Base-by-base conservation (phyloP, 176 grass and related monocot species). In the Chrysopogon serrulatus region DNA sequence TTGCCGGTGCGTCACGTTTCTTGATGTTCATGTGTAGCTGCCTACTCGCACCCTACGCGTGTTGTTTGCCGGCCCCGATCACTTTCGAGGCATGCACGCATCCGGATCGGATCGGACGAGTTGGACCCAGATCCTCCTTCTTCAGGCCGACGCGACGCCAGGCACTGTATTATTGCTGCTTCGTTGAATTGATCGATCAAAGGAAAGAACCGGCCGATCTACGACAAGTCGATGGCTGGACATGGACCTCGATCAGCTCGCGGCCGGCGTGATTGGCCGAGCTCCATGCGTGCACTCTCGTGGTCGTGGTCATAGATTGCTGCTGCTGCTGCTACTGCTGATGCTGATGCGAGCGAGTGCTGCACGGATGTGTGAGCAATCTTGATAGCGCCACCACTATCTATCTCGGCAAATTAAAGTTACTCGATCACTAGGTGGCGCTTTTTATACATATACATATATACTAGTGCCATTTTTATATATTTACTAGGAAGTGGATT, bases 241-340 rank as follows among this genome's bases (percentile, higher is more conserved):
- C 54, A 59, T 59, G 54, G 54, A 59, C n/a, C 54, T 26, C 8
- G 7, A 2, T 5, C 7, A 6, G 23, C 26, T 21, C 36, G 28
- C 36, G 28, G 1, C 7, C 51, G 15, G 27, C 27, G 43, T 30
- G 42, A 73, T 74, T 33, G 44, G 44, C 9, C 71, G 28, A 74
- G 59, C 59, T 62, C 59, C 51, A 42, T 62, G 59, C 59, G 59
- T 62, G 59, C 59, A 62, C 59, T 62, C 12, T 6, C 59, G 59
- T 60, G 36, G 5, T 39, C 36, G 6, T n/a, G 83, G 88, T 90
- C 88, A 79, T 48, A 86, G 30, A 90, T 90, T 90, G 79, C 84
- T 86, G 88, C 79, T 71, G 73, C 51, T 30, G 61, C 84, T 86
- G 88, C 79, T 71, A 65, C 51, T 30, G 61, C 17, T 53, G 53